Conservation (phyloP, 2,329 filamentous ascomycete species). For the Aspergillus pseudoglaucus region DNA sequence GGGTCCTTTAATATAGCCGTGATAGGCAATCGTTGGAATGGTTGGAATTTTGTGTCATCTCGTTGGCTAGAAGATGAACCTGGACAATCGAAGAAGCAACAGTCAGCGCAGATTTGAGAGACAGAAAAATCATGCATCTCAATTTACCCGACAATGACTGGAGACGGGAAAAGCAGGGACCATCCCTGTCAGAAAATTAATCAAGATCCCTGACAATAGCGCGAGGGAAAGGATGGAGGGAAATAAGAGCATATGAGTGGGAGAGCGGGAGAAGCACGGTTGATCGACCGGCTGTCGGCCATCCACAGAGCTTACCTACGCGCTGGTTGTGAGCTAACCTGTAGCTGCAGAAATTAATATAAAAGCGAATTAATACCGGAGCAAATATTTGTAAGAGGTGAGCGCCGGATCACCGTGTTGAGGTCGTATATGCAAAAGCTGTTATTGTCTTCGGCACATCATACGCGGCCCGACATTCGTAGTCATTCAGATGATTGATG, state of each 20-base stretch:
- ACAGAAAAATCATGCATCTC: too few species aligned
- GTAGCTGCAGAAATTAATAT: not conserved
- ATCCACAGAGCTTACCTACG: slow-evolving; percentile 17
- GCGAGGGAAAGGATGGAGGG: slow-evolving; percentile 14
- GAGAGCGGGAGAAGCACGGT: slow-evolving; percentile 13
- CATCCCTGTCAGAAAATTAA: too few species aligned
- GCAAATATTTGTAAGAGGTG: too few species aligned
- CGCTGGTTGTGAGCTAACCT: slow-evolving; percentile 5
- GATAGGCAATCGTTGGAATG: not conserved
- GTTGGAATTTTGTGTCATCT: not conserved
- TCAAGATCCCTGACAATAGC: slow-evolving; percentile 1
- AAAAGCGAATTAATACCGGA: not conserved
- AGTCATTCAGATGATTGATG: too few species aligned
- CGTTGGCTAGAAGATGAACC: not conserved
- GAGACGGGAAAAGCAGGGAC: slow-evolving; percentile 1
- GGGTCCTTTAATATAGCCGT: not conserved
- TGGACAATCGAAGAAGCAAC: not conserved
- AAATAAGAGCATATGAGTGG: too few species aligned
- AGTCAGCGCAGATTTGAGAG: not conserved
- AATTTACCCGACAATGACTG: not conserved
- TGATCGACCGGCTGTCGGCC: slow-evolving; percentile 17
- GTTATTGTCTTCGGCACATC: too few species aligned
- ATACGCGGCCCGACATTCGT: too few species aligned
- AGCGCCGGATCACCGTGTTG: too few species aligned
- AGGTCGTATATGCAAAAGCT: too few species aligned